These are phyloP conservation scores for Lactarius deliciosus DNA, from an alignment of 768 basidiomycete species.

Conservation along the genomic window DNA sequence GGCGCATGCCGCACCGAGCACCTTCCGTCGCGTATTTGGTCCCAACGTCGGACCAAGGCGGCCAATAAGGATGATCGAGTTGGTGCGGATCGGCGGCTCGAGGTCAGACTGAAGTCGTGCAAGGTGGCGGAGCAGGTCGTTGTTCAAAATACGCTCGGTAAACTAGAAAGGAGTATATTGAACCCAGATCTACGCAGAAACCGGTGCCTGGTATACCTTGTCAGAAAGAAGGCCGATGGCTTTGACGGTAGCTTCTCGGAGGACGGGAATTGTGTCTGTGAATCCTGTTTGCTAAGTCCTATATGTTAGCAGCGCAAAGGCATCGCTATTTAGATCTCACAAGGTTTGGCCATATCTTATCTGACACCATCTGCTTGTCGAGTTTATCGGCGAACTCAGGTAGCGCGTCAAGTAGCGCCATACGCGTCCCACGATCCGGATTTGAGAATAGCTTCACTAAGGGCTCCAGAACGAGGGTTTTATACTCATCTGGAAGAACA, in stretches of 20 bases:
- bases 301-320: background rate
- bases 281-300: constrained; percentile 87
- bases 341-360: constrained; percentile 91
- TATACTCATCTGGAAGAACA: constrained; percentile 69
- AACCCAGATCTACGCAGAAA: constrained; percentile 2
- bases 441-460: constrained; percentile 83
- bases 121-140: constrained; percentile 89
- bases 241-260: constrained; percentile 92
- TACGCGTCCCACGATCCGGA: constrained; percentile 89
- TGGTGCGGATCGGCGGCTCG: constrained; percentile 94
- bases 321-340: constrained; percentile 44
- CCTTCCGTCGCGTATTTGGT: constrained; percentile 89
- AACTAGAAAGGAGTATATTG: constrained; percentile 48
- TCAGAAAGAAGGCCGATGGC: constrained; percentile 81
- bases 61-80: constrained; percentile 94
- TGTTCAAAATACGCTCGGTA: constrained; percentile 89
- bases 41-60: constrained; percentile 83
- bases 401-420: constrained; percentile 89
- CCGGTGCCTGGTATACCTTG: constrained; percentile 53
- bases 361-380: constrained; percentile 79
- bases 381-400: constrained; percentile 83
- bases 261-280: constrained; percentile 88
- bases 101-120: constrained; percentile 91
- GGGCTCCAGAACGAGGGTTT: constrained; percentile 65
- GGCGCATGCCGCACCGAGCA: constrained; percentile 94